Conservation (phyloP, 495 filamentous ascomycete species). For the Aspergillus diversus region DNA sequence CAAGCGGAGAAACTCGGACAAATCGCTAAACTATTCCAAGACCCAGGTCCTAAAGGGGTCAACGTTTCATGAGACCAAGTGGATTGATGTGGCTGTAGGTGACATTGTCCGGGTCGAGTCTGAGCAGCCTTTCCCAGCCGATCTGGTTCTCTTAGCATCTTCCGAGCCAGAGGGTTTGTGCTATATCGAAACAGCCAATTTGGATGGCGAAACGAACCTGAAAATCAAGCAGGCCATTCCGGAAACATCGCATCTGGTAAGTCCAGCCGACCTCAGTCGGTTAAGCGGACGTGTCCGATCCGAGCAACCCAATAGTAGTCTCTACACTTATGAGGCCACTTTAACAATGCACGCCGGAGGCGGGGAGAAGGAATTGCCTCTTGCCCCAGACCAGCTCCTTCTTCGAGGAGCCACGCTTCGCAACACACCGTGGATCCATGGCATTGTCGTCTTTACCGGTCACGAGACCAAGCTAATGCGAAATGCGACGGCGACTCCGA, state of each 20-base stretch:
- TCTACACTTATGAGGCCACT: conserved; percentile 98
- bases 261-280: conserved; percentile 81
- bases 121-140: conserved; percentile 94
- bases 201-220: conserved; percentile 97
- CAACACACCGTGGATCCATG: conserved; percentile 98
- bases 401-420: conserved; percentile 91
- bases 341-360: conserved; percentile 90
- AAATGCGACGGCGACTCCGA: conserved; percentile 95
- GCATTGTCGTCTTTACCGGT: conserved; percentile 95
- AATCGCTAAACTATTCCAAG: conserved; percentile 84
- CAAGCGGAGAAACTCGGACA: conserved; percentile 85
- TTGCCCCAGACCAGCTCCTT: conserved; percentile 82
- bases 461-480: conserved; percentile 99
- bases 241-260: conserved; percentile 88
- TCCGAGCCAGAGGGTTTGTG: conserved; percentile 98
- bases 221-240: conserved; percentile 99
- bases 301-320: conserved; percentile 96
- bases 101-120: conserved; percentile 95
- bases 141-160: conserved; percentile 87
- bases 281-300: conserved; percentile 86
- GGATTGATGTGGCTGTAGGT: conserved; percentile 92
- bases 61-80: conserved; percentile 81
- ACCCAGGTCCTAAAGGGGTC: conserved; percentile 84
- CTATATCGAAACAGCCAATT: conserved; percentile 98
- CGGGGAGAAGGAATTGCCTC: conserved; percentile 89